Evolutionary conservation across 2,329 filamentous ascomycete genomes (phyloP), one percentile per base, ranked within the genome.

Genomic region (Ophiostoma montium): DNA sequence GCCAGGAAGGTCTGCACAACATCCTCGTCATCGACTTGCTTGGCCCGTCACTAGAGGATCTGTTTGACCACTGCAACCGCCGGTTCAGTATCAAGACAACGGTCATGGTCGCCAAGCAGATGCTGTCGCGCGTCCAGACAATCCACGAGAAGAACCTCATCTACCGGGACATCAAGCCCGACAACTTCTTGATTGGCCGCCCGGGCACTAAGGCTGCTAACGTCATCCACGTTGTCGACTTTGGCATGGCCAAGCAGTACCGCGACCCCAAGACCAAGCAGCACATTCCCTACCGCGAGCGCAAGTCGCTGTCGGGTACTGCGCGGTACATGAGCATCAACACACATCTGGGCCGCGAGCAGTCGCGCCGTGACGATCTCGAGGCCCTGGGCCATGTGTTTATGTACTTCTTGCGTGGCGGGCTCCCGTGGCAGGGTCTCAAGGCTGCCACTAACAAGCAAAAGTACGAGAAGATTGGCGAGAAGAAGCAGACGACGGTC

Each of bases 261-360:
- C 84, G 92, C 59, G 92, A 98, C 60, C 92, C 92, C 50, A 96
- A 96, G 74, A 95, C 92, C 35, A 96, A 96, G 70, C 92, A 96
- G 67, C 92, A 98, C 68, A 96, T 96, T 58, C 89, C 92, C 12
- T 96, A 96, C 66, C 80, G 92, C 61, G 92, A 96, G 70, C 80
- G 92, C 60, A 98, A 98, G 70, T 95, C 90, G 5, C 72, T 98
- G 53, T 96, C 90, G 4, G 92, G 92, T 54, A 98, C 92, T 51
- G 92, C 92, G 54, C 80, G 92, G 64, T 98, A 98, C 69, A 96
- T 96, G 92, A 94, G 87, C 70, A 96, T 98, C 78, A 98, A 98
- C 70, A 98, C 92, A 50, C 92, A 98, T 74, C 69, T 96, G 57
- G 92, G 92, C 48, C 82, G 92, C 52, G 92, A 98, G 65, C 92